Evolutionary conservation across 305 asterid species (phyloP).

Genomic region (Striga hermonthica): DNA sequence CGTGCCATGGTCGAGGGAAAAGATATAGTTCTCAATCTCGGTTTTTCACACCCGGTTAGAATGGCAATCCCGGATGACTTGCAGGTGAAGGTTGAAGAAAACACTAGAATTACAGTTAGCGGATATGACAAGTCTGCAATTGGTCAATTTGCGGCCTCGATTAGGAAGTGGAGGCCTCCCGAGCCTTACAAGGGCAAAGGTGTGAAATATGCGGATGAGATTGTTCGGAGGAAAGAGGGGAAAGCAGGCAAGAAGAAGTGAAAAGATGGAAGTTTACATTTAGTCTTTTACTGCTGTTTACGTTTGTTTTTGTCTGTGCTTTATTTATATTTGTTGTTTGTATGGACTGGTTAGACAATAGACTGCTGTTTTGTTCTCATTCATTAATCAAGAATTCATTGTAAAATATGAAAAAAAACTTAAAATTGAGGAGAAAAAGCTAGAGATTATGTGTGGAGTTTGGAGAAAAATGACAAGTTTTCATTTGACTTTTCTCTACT

Average conservation of each 20-base stretch:
- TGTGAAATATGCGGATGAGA: slow-evolving; percentile 85
- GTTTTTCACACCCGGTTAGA: slow-evolving; percentile 91
- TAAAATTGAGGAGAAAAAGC: no score
- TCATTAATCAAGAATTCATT: no score
- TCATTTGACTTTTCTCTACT: no score
- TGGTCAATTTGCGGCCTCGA: slow-evolving; percentile 91
- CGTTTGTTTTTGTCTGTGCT: no score
- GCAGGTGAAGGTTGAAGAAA: slow-evolving; percentile 87
- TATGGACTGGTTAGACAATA: no score
- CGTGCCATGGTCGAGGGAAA: slow-evolving; percentile 89
- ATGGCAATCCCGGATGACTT: slow-evolving; percentile 74
- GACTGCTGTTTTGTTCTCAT: no score
- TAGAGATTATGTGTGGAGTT: no score
- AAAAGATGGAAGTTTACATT: background rate
- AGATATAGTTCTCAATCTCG: slow-evolving; percentile 80
- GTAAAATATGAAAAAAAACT: no score
- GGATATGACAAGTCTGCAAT: slow-evolving; percentile 79
- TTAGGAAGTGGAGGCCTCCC: slow-evolving; percentile 98
- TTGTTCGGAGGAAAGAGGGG: slow-evolving; percentile 93
- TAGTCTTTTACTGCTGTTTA: no score
- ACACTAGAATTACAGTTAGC: slow-evolving; percentile 74
- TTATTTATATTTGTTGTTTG: no score
- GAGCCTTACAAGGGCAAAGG: slow-evolving; percentile 99
- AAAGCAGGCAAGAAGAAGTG: slow-evolving; percentile 95
- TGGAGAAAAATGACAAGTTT: no score